Percentiles rank a stretch among this genome's conserved stretches.
These are phyloP conservation scores for Trichothecium roseum DNA, from an alignment of 2,329 filamentous ascomycete genomes.

Conservation along the genomic window DNA sequence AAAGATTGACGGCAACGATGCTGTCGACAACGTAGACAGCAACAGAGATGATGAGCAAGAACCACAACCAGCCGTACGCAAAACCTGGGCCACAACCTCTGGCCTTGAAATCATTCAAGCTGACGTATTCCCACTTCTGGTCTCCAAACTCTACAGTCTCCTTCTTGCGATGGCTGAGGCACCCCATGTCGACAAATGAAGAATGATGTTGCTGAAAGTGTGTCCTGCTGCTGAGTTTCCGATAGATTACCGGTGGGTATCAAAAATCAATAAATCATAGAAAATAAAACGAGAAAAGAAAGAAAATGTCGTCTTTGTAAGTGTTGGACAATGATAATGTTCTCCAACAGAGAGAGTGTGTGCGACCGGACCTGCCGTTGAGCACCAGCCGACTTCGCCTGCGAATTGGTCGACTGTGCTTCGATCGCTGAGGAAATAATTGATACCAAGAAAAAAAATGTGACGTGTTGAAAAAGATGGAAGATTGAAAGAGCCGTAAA, in stretches of 20 bases:
- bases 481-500: too few relatives aligned
- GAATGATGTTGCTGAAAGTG: neutral
- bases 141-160: slow-evolving; percentile 61
- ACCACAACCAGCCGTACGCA: slow-evolving; percentile 77
- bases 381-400: slow-evolving; percentile 3
- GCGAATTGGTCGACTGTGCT: slow-evolving; percentile 5
- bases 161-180: slow-evolving; percentile 51
- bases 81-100: slow-evolving; percentile 66
- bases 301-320: neutral
- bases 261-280: neutral
- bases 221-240: too few relatives aligned
- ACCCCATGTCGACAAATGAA: slow-evolving; percentile 43
- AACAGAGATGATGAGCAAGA: slow-evolving; percentile 67
- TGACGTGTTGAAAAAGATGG: neutral
- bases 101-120: slow-evolving; percentile 68
- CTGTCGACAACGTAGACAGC: slow-evolving; percentile 84
- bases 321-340: too few relatives aligned
- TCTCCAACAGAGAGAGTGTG: too few relatives aligned
- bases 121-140: slow-evolving; percentile 91
- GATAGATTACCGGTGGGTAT: too few relatives aligned
- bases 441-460: neutral
- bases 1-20: slow-evolving; percentile 85
- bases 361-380: too few relatives aligned
- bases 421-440: neutral
- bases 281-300: neutral